Evolutionary conservation across 106 monocot genomes (phyloP).

Genomic region (Apostasia ramifera): DNA sequence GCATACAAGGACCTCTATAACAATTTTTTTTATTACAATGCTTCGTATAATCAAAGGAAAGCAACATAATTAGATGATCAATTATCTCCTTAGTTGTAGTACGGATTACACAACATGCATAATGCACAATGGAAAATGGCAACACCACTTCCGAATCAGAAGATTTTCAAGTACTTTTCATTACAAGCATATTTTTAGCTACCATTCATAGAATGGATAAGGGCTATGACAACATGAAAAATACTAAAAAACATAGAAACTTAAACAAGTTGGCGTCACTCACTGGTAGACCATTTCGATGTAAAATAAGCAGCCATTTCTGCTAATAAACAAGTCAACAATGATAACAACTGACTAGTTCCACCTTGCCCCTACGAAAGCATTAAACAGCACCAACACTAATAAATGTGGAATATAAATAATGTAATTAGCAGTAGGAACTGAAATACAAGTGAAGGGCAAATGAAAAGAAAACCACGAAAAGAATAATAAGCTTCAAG

Average conservation of each 20-base stretch:
- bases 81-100: no score
- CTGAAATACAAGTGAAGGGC: background rate
- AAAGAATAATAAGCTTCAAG: no score
- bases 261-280: background rate
- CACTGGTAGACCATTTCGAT: conserved; percentile 8
- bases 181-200: background rate
- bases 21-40: no score
- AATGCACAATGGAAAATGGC: no score
- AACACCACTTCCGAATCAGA: background rate
- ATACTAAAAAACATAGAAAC: background rate
- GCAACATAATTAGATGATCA: no score
- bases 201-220: no score
- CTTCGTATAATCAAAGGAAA: no score
- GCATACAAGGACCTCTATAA: no score
- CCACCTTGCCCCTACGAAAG: background rate
- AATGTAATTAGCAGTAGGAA: background rate
- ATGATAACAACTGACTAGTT: background rate
- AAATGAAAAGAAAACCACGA: background rate
- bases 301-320: conserved; percentile 6
- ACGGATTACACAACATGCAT: no score
- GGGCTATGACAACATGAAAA: background rate
- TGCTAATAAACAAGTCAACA: background rate
- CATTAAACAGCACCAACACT: background rate
- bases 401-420: background rate
- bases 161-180: background rate